Evolutionary conservation across 495 filamentous ascomycete species (phyloP), one percentile per base, ranked within the genome.

Genomic region (Penicillium flavigenum): DNA sequence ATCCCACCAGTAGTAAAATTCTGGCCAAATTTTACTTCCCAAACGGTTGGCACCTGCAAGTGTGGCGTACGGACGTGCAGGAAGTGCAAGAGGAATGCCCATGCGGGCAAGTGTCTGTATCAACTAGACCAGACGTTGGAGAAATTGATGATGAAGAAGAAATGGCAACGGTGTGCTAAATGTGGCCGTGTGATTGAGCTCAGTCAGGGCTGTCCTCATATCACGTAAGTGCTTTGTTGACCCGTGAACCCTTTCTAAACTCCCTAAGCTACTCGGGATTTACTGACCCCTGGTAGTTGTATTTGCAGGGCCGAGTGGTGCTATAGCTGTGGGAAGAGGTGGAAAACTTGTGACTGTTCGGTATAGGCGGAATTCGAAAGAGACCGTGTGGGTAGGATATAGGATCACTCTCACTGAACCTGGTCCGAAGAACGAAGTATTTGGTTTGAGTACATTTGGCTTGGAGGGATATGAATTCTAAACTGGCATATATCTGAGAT

Each of bases 161-260:
- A 48, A 32, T 22, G 79, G 76, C 53, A 43, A 45, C 6, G 34
- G 17, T 27, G 78, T 68, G 29, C 12, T 26, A 14, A 10, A 5
- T 49, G 47, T 7, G 11, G 29, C 19, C 47, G n/a, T 31, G 27
- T 49, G n/a, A 32, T 49, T 34, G 47, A 49, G n/a, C 47, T 17
- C 2, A 7, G 1, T 7, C 7, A 11, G 1, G 47, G 29, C 27
- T 49, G 47, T 49, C 7, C 17, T 24, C 29, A 49, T 34, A 51
- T 51, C 19, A 51, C 19, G 48, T 38, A 38, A 50, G 47, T 38
- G 19, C 12, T 26, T 39, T 4, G 2, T 27, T 24, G 22, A 5
- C 7, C 24, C 26, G 2, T 27, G n/a, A 12, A 5, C 7, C 45
- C 26, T 14, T 29, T 9, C 6, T 12, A 14, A 24, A 2, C 5